Evolutionary conservation across 805 yeast genomes (phyloP), one percentile per base, ranked within the genome.

Genomic region (Ogataea wickerhamii): DNA sequence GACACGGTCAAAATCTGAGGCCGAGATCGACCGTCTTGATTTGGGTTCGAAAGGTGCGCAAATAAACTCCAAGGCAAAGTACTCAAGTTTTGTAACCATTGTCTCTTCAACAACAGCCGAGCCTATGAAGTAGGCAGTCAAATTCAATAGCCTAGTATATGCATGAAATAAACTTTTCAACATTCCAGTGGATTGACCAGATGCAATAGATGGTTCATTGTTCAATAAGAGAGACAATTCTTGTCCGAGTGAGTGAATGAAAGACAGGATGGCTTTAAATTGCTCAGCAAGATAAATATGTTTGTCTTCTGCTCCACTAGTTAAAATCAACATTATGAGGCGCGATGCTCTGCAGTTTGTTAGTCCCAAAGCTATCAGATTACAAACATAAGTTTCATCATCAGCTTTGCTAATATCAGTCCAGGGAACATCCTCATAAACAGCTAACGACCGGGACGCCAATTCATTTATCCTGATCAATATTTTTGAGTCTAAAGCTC

Each of bases 11-110:
- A 50, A 41, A 5, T 52, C 24, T 0, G 35, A 25, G 2, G 49
- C 58, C 5, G 61, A 31, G 4, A 56, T 12, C 1, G 60, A 45
- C 3, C 40, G 38, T 30, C 47, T 52, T 12, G 55, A 56, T 30
- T 57, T 56, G 11, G 40, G 24, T 17, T 55, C 49, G 2, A 43
- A 38, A n/a, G 65, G 69, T 18, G 54, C 47, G 45, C 75, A 78
- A 1, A 80, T 52, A 1, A 70, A 47, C 22, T 55, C 56, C 6
- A 67, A 48, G 6, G 72, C 58, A 18, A 77, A 54, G 48, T 76
- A 82, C 43, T 82, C 86, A 20, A 85, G 49, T 44, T 72, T 74
- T 0, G 87, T 78, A 7, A 82, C 52, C 0, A 72, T 50, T 3
- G 62, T 66, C 27, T 82, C 89, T 37, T 77, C 76, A 28, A 69